Conservation (phyloP, 768 basidiomycete species). For the Favolaschia claudopus region DNA sequence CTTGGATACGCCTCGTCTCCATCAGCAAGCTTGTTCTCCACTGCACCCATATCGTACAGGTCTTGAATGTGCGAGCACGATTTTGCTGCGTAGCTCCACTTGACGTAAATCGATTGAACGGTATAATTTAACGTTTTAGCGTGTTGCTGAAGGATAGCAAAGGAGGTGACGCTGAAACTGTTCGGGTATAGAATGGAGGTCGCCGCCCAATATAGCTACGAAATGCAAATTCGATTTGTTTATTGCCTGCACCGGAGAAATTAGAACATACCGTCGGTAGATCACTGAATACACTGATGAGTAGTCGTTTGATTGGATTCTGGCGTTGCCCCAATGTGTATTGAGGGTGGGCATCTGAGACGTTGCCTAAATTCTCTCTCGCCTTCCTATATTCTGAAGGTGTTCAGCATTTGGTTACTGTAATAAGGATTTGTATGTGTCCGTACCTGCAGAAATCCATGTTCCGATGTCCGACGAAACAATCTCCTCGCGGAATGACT, state of each 20-base stretch:
- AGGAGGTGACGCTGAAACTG: constrained; percentile 33
- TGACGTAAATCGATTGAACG: no score
- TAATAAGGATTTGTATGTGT: no score
- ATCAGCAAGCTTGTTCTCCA: constrained; percentile 32
- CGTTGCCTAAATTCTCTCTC: background rate
- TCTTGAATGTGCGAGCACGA: constrained; percentile 25
- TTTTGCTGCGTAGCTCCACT: no score
- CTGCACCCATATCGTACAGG: constrained; percentile 29
- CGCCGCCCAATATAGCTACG: constrained; percentile 34
- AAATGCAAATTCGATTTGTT: no score
- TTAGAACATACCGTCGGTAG: background rate
- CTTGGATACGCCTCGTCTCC: constrained; percentile 33
- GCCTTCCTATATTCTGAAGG: constrained; percentile 9
- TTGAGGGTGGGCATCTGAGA: background rate
- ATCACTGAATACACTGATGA: background rate
- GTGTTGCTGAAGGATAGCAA: constrained; percentile 37
- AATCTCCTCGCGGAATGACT: constrained; percentile 8
- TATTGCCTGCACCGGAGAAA: no score
- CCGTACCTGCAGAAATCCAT: constrained; percentile 5
- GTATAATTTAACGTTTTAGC: constrained; percentile 30
- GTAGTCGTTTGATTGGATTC: background rate
- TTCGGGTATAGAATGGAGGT: constrained; percentile 33
- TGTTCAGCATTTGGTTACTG: no score
- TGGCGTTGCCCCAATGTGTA: background rate
- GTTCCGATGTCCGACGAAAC: background rate